These are phyloP conservation scores for Xylariaceae sp. DNA, from an alignment of 2,329 filamentous ascomycete genomes.

Conservation along the genomic window DNA sequence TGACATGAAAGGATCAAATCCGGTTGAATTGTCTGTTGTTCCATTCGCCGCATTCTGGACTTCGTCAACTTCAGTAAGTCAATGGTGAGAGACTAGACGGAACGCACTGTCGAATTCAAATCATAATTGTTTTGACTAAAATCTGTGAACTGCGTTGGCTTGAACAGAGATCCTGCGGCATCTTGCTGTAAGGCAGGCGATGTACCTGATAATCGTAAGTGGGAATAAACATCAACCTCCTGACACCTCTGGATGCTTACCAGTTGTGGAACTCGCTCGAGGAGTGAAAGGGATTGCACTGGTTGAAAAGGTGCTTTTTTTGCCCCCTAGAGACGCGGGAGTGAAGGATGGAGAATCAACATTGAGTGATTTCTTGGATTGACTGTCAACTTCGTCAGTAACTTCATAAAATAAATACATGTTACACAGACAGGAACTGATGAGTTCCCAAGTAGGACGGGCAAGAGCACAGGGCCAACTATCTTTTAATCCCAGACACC, in stretches of 20 bases:
- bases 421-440: neutral
- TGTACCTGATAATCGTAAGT: constrained; percentile 29
- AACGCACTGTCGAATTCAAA: constrained; percentile 45
- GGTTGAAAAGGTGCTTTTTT: constrained; percentile 79
- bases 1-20: constrained; percentile 63
- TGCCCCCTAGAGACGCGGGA: constrained; percentile 55
- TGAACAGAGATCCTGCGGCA: constrained; percentile 46
- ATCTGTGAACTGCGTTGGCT: constrained; percentile 54
- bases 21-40: constrained; percentile 32
- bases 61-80: constrained; percentile 18
- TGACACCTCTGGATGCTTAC: constrained; percentile 20
- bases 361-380: constrained; percentile 74
- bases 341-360: constrained; percentile 97
- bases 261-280: constrained; percentile 44
- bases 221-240: constrained; percentile 3
- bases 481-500: neutral
- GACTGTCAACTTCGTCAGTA: constrained; percentile 33
- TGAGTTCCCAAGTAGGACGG: neutral
- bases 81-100: neutral
- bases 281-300: constrained; percentile 84
- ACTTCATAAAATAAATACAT: neutral
- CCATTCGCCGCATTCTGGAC: constrained; percentile 29
- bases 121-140: constrained; percentile 56
- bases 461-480: neutral
- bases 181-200: constrained; percentile 41